Percentiles rank a stretch among this genome's conserved stretches.
phyloP scores from a whole-genome alignment of 495 filamentous ascomycete species.

The Aspergillus ellipticus region DNA sequence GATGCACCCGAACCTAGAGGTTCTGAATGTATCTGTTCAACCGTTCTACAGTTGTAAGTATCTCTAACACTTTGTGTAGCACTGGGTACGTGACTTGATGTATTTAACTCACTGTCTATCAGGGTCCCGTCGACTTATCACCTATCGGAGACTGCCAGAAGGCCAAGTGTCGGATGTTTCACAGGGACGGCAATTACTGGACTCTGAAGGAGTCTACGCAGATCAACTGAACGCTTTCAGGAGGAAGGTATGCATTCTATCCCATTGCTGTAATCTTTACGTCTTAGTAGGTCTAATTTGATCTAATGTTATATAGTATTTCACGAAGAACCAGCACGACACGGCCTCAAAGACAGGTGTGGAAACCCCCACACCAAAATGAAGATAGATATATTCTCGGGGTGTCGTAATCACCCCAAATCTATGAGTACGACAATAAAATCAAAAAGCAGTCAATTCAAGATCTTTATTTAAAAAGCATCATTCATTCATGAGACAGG shows the following conservation, averaged over 20 bases:
- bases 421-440: background rate
- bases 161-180: constrained; percentile 48
- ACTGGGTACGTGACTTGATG: background rate
- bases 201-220: constrained; percentile 47
- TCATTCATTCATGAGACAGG: background rate
- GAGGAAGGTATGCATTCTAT: constrained; percentile 41
- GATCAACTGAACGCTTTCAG: constrained; percentile 82
- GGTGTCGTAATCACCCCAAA: background rate
- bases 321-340: constrained; percentile 8
- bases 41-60: constrained; percentile 79
- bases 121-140: constrained; percentile 86
- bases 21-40: constrained; percentile 79
- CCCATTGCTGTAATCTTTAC: background rate
- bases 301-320: constrained; percentile 6
- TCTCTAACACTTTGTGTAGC: constrained; percentile 8
- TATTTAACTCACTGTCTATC: background rate
- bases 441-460: background rate
- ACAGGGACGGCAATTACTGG: constrained; percentile 31
- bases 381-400: background rate
- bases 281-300: background rate
- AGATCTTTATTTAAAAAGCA: background rate
- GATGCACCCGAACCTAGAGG: constrained; percentile 67
- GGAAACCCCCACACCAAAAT: constrained; percentile 2
- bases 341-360: background rate
- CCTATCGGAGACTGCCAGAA: constrained; percentile 70